Percentiles rank a stretch among this genome's conserved stretches.
These are phyloP conservation scores for Flaveria linearis DNA, from an alignment of 129 eudicot genomes.

Conservation along the genomic window DNA sequence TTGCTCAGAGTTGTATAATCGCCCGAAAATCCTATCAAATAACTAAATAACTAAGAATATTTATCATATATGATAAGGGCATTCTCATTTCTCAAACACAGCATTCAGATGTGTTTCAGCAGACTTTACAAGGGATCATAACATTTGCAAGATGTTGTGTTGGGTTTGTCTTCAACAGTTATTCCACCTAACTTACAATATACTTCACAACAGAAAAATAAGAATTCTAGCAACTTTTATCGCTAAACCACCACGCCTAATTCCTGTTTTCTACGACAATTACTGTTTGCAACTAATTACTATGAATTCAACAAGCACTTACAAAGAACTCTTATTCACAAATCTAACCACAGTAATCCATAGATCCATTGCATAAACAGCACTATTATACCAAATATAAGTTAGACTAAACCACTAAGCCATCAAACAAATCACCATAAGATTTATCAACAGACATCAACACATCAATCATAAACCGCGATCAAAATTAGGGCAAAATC, in stretches of 20 bases:
- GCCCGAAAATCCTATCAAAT: too few relatives aligned
- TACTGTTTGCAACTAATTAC: not conserved
- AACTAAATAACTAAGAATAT: too few relatives aligned
- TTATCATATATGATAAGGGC: too few relatives aligned
- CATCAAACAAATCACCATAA: not conserved
- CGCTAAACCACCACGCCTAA: not conserved
- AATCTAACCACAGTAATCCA: not conserved
- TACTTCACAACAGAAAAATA: not conserved
- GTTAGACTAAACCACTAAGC: not conserved
- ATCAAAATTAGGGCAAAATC: slow-evolving; percentile 9
- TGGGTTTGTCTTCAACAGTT: not conserved
- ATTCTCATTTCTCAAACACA: too few relatives aligned
- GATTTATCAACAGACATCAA: not conserved
- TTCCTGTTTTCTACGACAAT: not conserved
- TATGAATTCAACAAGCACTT: not conserved
- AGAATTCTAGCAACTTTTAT: not conserved
- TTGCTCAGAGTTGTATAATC: too few relatives aligned
- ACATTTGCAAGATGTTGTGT: not conserved
- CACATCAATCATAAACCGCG: not conserved
- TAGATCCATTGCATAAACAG: slow-evolving; percentile 18
- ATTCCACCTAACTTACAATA: not conserved
- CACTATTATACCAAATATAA: not conserved
- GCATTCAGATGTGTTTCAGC: not conserved
- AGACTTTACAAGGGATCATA: not conserved
- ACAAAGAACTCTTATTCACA: not conserved